Base-by-base conservation (phyloP, 805 yeast species). In the Metschnikowia sp. region DNA sequence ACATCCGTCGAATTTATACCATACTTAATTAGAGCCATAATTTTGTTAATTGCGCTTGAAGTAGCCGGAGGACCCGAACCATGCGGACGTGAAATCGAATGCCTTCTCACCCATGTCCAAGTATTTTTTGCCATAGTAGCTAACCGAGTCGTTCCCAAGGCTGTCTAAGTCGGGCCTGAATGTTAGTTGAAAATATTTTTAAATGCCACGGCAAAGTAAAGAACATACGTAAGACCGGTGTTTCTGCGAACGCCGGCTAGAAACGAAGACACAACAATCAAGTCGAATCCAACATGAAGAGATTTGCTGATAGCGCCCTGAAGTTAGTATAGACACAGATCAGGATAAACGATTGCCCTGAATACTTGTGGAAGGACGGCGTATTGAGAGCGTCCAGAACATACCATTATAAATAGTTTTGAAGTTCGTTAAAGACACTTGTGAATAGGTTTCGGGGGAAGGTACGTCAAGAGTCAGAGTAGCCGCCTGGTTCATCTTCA, bases 41-140 rank as follows among this genome's bases (percentile, higher is more conserved):
- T 28, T 19, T 11, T 34, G 28, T 60, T 54, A 81, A 54, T 72
- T 79, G 57, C 89, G 77, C 41, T 69, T 81, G 65, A 91, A 94
- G 67, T 84, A 88, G 15, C 79, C 77, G 1, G 96, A 86, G 7
- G 84, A 74, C 36, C 83, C 80, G 73, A 89, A 77, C 54, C 81
- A 73, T 3, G 86, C 84, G 10, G 86, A 84, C 18, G 85, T 72
- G 46, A 80, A 77, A 60, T 90, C 96, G 54, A 84, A 82, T 2
- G 86, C 69, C 65, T 82, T 81, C 60, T 94, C 99, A n/a, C 99
- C 99, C 29, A 84, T 62, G 44, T 82, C 86, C 52, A 94, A 75
- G 62, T 91, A 94, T 61, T 81, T 84, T 32, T 70, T 68, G 5
- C 84, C 71, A 56, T 82, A 82, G 34, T 71, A 68, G 53, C 74